phyloP scores from a whole-genome alignment of 1,139 yeast species.

The Wickerhamomyces sp. region DNA sequence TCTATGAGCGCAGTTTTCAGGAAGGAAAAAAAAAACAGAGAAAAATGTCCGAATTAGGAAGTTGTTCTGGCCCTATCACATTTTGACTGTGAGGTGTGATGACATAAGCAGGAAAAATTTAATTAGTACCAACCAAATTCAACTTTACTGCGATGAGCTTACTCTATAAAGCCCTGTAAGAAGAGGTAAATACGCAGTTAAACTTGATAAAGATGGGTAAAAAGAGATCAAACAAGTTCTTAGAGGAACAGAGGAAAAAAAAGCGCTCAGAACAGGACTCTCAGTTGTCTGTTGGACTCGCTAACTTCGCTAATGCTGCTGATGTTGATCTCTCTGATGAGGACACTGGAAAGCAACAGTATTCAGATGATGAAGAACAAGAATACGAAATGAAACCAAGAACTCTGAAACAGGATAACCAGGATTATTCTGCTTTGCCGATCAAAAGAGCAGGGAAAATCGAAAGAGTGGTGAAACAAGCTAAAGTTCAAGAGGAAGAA shows the following conservation, averaged over 20 bases:
- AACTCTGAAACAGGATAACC: slow-evolving; percentile 33
- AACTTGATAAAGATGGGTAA: slow-evolving; percentile 36
- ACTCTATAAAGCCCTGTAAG: too few species aligned
- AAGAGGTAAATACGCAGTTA: too few species aligned
- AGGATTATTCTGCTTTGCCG: slow-evolving; percentile 70
- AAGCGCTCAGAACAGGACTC: slow-evolving; percentile 51
- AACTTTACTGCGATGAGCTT: slow-evolving; percentile 1
- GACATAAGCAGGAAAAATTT: background rate
- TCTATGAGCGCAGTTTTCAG: background rate
- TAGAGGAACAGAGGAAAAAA: slow-evolving; percentile 36
- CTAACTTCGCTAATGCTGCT: slow-evolving; percentile 29
- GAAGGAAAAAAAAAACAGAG: slow-evolving; percentile 5
- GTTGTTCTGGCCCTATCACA: slow-evolving; percentile 5
- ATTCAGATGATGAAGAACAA: slow-evolving; percentile 61
- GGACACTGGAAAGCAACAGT: slow-evolving; percentile 21
- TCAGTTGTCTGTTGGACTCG: slow-evolving; percentile 40
- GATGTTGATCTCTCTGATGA: slow-evolving; percentile 22
- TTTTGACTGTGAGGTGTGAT: background rate
- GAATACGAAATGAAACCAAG: slow-evolving; percentile 65
- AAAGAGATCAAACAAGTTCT: slow-evolving; percentile 37
- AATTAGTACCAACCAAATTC: background rate
- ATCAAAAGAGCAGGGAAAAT: slow-evolving; percentile 71
- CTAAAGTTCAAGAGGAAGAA: slow-evolving; percentile 23
- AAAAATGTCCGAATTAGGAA: slow-evolving; percentile 10
- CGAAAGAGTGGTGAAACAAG: slow-evolving; percentile 46